Percentiles rank a stretch among this genome's conserved stretches.
These are phyloP conservation scores for Lactarius vividus DNA, from an alignment of 768 basidiomycete species.

Conservation along the genomic window DNA sequence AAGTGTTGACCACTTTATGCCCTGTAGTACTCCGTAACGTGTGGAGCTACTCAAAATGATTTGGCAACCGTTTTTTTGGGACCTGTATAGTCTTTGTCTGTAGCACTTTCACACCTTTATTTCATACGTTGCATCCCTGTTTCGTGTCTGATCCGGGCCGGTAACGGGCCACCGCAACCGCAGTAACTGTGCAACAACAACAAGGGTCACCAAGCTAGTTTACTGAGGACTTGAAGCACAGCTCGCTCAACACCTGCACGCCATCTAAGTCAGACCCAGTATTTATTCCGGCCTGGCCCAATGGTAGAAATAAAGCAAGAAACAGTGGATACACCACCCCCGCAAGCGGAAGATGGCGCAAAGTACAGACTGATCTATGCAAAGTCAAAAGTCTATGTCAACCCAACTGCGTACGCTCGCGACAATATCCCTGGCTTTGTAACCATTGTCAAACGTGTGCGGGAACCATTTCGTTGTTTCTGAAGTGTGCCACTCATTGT, in stretches of 20 bases:
- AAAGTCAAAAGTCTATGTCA: conserved; percentile 94
- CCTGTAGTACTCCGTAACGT: conserved; percentile 87
- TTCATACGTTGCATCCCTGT: background rate
- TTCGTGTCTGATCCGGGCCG: background rate
- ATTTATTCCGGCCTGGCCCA: conserved; percentile 42
- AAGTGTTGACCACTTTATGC: conserved; percentile 15
- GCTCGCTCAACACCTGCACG: background rate
- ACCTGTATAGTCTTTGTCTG: conserved; percentile 7
- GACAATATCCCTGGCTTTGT: conserved; percentile 96
- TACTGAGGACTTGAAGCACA: background rate
- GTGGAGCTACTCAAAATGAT: conserved; percentile 94
- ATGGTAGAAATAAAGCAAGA: conserved; percentile 75
- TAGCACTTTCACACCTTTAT: conserved; percentile 10
- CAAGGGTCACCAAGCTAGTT: background rate
- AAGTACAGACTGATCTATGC: conserved; percentile 78
- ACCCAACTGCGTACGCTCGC: conserved; percentile 86
- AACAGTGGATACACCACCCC: conserved; percentile 29
- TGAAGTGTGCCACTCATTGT: conserved; percentile 22
- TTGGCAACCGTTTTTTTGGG: conserved; percentile 10
- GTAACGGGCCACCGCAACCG: background rate
- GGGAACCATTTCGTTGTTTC: conserved; percentile 32
- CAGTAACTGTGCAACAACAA: background rate
- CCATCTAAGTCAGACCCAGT: background rate
- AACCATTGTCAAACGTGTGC: conserved; percentile 83
- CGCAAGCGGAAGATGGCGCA: conserved; percentile 46